Base-by-base conservation (phyloP, 2,329 filamentous ascomycete genomes). In the Aaosphaeria arxii region DNA sequence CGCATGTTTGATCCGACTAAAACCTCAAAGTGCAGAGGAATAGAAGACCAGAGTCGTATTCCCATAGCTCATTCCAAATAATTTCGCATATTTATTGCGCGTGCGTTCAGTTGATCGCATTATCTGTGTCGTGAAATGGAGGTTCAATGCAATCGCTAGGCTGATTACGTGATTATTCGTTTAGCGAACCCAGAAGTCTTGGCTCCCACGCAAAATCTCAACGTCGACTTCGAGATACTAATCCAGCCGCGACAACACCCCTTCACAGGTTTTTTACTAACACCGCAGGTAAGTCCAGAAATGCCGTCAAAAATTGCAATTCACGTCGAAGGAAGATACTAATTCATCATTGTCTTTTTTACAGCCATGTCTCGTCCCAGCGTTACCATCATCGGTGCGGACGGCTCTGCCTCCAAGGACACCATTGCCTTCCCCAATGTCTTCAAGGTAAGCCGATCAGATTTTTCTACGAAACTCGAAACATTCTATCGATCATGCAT, bases 311-410 rank as follows among this genome's bases (percentile, higher is more conserved):
- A 36, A 11, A 36, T 36, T 36, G 9, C 9, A 36, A 24, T 24
- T 24, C 17, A 24, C 17, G 17, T 24, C 17, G 17, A 24, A 24
- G 17, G 17, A 24, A 24, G 17, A 24, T 24, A 24, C 17, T 24
- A 24, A 24, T 36, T n/a, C 33, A 9, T 36, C 33, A 36, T n/a
- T 36, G 33, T 36, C 33, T 36, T 36, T 36, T 36, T 36, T 9
- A 36, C 33, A 36, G 33, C n/a, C 33, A 89, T 91, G 82, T 91
- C 88, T 77, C 86, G 94, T 82, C 94, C 94, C 78, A 96, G 91
- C 75, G 94, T 99, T 77, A 89, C 91, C 76, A 91, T 99, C 82
- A 86, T 95, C 82, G 86, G 88, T 79, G 91, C 90, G 79, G 91
- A 96, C 87, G 94, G 94, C 82, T 83, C 87, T 82, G 82, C 90